Evolutionary conservation across 345 rosid genomes (phyloP).

Genomic region (Eucalyptus polyanthemos): DNA sequence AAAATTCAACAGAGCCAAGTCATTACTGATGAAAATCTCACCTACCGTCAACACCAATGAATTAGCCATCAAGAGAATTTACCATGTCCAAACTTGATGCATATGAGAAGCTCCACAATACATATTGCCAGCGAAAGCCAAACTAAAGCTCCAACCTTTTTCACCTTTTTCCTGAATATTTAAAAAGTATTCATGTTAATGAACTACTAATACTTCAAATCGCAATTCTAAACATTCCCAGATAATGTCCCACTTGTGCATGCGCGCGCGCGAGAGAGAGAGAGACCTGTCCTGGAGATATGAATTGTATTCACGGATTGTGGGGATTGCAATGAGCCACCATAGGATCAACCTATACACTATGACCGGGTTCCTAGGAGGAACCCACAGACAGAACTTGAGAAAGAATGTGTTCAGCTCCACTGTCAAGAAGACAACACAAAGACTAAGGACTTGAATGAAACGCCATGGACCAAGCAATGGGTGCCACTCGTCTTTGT

Average conservation of each 20-base stretch:
- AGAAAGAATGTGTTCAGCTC: constrained; percentile 98
- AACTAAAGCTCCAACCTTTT: constrained; percentile 97
- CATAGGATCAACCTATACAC: constrained; percentile 85
- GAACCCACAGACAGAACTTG: constrained; percentile 95
- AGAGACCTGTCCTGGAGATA: constrained; percentile 86
- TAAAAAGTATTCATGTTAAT: neutral
- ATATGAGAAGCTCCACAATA: constrained; percentile 90
- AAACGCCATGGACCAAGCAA: constrained; percentile 97
- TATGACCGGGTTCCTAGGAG: constrained; percentile 89
- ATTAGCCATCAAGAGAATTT: neutral
- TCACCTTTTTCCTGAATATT: constrained; percentile 51
- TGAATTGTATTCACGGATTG: constrained; percentile 91
- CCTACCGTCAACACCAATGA: neutral
- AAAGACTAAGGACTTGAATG: constrained; percentile 85
- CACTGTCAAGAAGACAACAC: constrained; percentile 75
- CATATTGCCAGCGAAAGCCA: constrained; percentile 97
- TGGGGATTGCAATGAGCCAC: constrained; percentile 98
- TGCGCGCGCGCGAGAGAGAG: neutral
- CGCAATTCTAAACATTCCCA: neutral
- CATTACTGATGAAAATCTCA: neutral
- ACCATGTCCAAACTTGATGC: constrained; percentile 98
- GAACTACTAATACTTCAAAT: neutral
- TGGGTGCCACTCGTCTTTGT: constrained; percentile 98
- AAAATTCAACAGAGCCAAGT: neutral
- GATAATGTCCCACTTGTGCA: neutral